Percentiles rank a stretch among this genome's conserved stretches.
Conservation (phyloP, 2,329 filamentous ascomycete species). For the Dactylellina sp. region DNA sequence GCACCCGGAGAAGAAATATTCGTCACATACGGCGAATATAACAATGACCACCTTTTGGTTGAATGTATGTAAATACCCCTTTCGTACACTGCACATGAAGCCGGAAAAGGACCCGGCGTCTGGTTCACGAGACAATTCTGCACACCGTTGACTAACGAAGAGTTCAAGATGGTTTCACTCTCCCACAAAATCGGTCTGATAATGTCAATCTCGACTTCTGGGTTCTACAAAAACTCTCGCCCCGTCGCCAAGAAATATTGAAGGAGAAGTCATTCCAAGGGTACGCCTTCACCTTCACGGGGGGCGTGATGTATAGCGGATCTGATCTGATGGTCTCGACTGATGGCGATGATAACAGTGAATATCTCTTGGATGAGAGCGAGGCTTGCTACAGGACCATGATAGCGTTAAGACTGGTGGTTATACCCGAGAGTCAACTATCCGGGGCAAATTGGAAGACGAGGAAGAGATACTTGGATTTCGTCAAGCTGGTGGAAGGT, state of each 20-base stretch:
- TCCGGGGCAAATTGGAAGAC: neutral
- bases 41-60: constrained; percentile 77
- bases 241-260: constrained; percentile 23
- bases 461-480: constrained; percentile 32
- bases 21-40: constrained; percentile 77
- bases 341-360: constrained; percentile 27
- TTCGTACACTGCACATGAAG: too few species aligned
- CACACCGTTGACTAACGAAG: neutral
- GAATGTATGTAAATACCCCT: constrained; percentile 67
- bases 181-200: constrained; percentile 37
- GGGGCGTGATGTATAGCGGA: constrained; percentile 22
- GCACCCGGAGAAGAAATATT: constrained; percentile 71
- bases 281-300: constrained; percentile 38
- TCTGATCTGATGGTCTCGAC: constrained; percentile 34
- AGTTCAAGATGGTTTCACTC: constrained; percentile 43
- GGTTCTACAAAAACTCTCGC: constrained; percentile 31
- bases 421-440: constrained; percentile 9
- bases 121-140: too few species aligned
- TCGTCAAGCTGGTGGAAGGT: constrained; percentile 39
- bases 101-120: too few species aligned
- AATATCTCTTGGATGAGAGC: constrained; percentile 21
- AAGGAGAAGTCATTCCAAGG: constrained; percentile 40
- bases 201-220: constrained; percentile 42
- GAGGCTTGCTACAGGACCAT: constrained; percentile 39
- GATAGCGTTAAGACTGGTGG: constrained; percentile 37